A percentile compares a stretch with the other conserved stretches of the same genome.
phyloP scores from a whole-genome alignment of 305 asterid genomes.

The Withania somnifera region DNA sequence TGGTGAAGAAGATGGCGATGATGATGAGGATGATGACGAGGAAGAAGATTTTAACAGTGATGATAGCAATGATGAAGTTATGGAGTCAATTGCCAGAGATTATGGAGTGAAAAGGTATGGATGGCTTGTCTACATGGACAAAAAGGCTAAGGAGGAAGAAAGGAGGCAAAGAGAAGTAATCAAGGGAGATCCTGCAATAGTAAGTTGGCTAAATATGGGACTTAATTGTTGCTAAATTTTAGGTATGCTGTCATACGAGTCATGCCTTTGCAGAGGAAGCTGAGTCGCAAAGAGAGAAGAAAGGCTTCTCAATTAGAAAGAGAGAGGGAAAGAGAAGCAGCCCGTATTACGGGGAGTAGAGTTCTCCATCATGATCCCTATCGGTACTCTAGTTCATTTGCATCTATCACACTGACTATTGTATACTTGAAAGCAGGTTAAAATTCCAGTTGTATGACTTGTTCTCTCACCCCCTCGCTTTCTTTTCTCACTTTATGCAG shows the following conservation, averaged over 20 bases:
- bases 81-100: constrained; percentile 94
- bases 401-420: background rate
- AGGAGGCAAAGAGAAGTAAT: constrained; percentile 87
- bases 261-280: constrained; percentile 53
- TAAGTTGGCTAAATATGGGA: constrained; percentile 26
- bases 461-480: background rate
- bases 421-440: background rate
- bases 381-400: constrained; percentile 34
- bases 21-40: constrained; percentile 67
- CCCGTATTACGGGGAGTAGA: constrained; percentile 64
- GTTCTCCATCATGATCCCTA: constrained; percentile 84
- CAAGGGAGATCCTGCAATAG: constrained; percentile 95
- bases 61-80: constrained; percentile 81
- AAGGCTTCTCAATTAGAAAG: constrained; percentile 85
- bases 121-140: constrained; percentile 97
- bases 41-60: constrained; percentile 89
- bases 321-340: constrained; percentile 84
- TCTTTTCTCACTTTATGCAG: constrained; percentile 27
- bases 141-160: constrained; percentile 93
- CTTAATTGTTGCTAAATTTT: background rate
- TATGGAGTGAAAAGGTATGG: constrained; percentile 96
- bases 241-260: background rate
- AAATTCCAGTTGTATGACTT: background rate
- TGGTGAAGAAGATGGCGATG: constrained; percentile 71
- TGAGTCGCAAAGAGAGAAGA: constrained; percentile 96